Evolutionary conservation across 371 early-diverging fungal species (phyloP), one percentile per base, ranked within the genome.

Genomic region (Mortierella sp.): DNA sequence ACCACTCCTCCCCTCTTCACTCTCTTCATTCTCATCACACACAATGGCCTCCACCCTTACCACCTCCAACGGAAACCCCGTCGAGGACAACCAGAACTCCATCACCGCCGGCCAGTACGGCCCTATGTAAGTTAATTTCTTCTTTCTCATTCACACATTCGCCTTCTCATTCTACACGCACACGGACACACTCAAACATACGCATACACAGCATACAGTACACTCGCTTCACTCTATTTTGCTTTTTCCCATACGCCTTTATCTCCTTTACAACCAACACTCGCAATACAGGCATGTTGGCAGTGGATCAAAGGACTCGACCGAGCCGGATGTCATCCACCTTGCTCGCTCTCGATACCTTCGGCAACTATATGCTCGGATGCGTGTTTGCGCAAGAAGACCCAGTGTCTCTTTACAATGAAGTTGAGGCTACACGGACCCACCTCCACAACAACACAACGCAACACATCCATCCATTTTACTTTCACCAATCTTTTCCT

Each of bases 31-130:
- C 80, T 60, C 60, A 60, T 60, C 60, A 31, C 42, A 48, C 48
- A 89, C 89, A 78, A 81, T 77, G 79, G 76, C 75, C 54, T 82
- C 77, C 76, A 79, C 77, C 28, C 81, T 85, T n/a, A 85, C 86
- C 74, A 85, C 86, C 73, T 79, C 82, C 80, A 85, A 84, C 81
- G 85, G 85, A 26, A 84, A 79, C 85, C 94, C 93, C 63, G 92
- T 94, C 42, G 89, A 90, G 77, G 87, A 93, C 81, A 93, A 93
- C 89, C 92, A 92, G 87, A 91, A 93, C 80, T 91, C 92, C 77
- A 77, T 90, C 82, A 92, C 93, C 57, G 92, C 92, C 68, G 94
- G 94, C 57, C 80, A 78, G 71, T 79, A 76, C 74, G 94, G 94
- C 21, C 93, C 93, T 10, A 84, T 92, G 86, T 86, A 86, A 86